Base-by-base conservation (phyloP, 768 basidiomycete species). In the Coprinopsis sp. region DNA sequence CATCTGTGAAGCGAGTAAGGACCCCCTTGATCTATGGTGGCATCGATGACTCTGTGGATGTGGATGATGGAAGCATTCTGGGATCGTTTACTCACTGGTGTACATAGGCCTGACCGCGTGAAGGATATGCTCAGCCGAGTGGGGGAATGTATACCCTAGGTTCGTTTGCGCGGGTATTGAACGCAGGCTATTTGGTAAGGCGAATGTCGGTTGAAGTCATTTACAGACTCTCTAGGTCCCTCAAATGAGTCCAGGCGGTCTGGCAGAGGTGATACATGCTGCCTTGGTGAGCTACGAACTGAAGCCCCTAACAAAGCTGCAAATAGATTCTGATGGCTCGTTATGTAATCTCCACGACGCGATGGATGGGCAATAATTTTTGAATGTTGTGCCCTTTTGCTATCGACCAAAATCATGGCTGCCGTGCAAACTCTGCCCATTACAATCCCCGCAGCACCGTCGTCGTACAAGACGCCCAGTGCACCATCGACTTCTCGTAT, bases 1-100 rank as follows among this genome's bases (percentile, higher is more conserved):
- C 51, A 10, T 50, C 70, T 19, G 66, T 67, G 16, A 54, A 58
- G 37, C 60, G 57, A 3, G 37, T 69, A 3, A 72, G 72, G 0
- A 64, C 70, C 2, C 76, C 78, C 50, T 47, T 77, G 23, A 68
- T 77, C 30, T 76, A 71, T 49, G 77, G 75, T 19, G 68, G 58
- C 1, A 64, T 69, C 6, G 63, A 74, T 44, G 76, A 78, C 49
- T 68, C 68, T 49, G 34, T 73, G 71, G n/a, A n/a, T 73, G 51
- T 55, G n/a, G 23, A 25, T 14, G 4, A 24, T n/a, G 23, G 16
- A 4, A 3, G 28, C 24, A 21, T 31, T 33, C 34, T 25, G n/a
- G 18, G 11, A 14, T 24, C 1, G 21, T n/a, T 6, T 19, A 27
- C 21, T 44, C 22, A 49, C 24, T 33, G n/a, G 12, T 16, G 18